Conservation (phyloP, 768 basidiomycete genomes). For the Tricholoma terreum region DNA sequence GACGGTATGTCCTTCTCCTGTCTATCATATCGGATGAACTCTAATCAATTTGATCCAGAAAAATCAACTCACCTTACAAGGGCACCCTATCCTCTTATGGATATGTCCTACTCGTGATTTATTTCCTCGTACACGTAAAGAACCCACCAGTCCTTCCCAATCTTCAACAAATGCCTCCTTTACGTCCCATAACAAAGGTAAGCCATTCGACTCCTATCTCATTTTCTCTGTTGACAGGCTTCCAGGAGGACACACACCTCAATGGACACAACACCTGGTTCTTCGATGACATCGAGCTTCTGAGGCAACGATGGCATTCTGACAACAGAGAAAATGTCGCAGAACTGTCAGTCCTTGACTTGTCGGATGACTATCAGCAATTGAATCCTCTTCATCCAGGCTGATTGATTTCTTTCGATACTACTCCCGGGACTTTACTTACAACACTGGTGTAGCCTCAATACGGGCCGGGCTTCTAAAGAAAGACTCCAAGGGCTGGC, state of each 20-base stretch:
- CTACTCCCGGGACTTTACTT: slow-evolving; percentile 90
- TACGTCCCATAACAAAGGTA: slow-evolving; percentile 81
- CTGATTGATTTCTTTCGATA: slow-evolving; percentile 98
- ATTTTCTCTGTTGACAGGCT: slow-evolving; percentile 11
- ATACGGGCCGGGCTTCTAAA: slow-evolving; percentile 86
- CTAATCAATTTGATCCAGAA: slow-evolving; percentile 42
- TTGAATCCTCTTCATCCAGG: slow-evolving; percentile 37
- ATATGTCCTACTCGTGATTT: slow-evolving; percentile 96
- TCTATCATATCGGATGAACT: slow-evolving; percentile 1
- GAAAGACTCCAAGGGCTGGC: slow-evolving; percentile 94
- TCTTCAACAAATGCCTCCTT: slow-evolving; percentile 89
- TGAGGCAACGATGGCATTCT: slow-evolving; percentile 92
- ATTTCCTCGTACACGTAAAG: slow-evolving; percentile 97
- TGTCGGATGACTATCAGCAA: not conserved
- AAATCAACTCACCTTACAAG: slow-evolving; percentile 98
- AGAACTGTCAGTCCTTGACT: slow-evolving; percentile 65
- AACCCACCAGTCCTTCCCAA: slow-evolving; percentile 96
- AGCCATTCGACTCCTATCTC: slow-evolving; percentile 12
- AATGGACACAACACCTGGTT: slow-evolving; percentile 90
- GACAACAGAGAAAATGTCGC: slow-evolving; percentile 90
- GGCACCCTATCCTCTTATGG: slow-evolving; percentile 97
- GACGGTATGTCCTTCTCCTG: slow-evolving; percentile 51
- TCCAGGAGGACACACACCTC: slow-evolving; percentile 76
- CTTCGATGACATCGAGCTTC: slow-evolving; percentile 94
- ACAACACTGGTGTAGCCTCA: slow-evolving; percentile 88